A percentile compares a stretch with the other conserved stretches of the same genome.
Conservation (phyloP, 129 eudicot species). For the Logfia minima region DNA sequence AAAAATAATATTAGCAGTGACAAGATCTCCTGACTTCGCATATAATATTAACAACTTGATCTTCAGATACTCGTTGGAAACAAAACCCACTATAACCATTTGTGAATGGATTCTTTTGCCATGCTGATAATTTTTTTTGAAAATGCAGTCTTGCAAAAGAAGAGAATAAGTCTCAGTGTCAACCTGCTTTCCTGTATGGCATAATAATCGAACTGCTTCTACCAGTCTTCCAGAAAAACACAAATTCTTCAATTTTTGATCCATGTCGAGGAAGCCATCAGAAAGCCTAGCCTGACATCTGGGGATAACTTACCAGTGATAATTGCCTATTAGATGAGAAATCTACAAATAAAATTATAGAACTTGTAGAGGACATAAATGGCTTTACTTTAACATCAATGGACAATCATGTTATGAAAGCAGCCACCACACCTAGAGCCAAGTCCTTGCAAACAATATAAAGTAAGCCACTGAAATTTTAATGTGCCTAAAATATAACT, state of each 20-base stretch:
- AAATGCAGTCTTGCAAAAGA: conserved; percentile 88
- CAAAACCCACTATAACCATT: conserved; percentile 69
- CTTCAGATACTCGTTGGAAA: conserved; percentile 62
- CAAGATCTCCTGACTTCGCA: conserved; percentile 80
- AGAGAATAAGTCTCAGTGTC: conserved; percentile 72
- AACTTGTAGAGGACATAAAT: neutral
- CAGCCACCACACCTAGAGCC: neutral
- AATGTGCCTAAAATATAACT: neutral
- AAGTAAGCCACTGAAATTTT: neutral
- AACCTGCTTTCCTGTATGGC: conserved; percentile 51
- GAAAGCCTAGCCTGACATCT: conserved; percentile 69
- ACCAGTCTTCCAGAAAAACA: conserved; percentile 71
- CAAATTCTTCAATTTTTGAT: conserved; percentile 64
- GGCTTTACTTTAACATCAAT: neutral
- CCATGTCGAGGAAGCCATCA: conserved; percentile 40
- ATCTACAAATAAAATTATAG: neutral
- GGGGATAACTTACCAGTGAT: conserved; percentile 63
- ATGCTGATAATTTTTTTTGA: conserved; percentile 45
- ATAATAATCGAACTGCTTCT: conserved; percentile 68
- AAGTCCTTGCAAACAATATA: conserved; percentile 8
- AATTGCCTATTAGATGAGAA: conserved; percentile 35
- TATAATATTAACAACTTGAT: conserved; percentile 77
- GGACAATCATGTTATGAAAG: conserved; percentile 1
- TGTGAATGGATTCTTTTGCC: conserved; percentile 79
- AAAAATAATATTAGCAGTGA: conserved; percentile 59